Base-by-base conservation (phyloP, 1,139 yeast species). In the Tardiomyces digboiensis region DNA sequence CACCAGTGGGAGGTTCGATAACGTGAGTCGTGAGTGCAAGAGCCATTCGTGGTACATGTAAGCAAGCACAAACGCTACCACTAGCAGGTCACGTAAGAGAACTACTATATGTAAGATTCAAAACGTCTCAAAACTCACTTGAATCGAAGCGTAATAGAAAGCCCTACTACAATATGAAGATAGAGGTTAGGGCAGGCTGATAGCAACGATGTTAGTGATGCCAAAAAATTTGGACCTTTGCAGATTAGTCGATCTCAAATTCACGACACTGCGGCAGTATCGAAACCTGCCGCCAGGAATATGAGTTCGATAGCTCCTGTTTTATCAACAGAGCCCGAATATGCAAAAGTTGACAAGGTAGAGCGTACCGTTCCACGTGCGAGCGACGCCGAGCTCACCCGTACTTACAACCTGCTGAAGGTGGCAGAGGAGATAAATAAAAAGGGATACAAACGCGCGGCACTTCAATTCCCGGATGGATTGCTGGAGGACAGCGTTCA, bases 401-500 rank as follows among this genome's bases (percentile, higher is more conserved):
- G 19, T 7, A 21, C 50, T 3, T 51, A 41, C 13, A 18, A 40
- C 19, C 44, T 46, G 1, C 45, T 44, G 20, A 37, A 43, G 21
- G 46, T 46, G 19, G 51, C 53, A 8, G 46, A 46, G 12, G 29
- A 40, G 10, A 48, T 52, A 23, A 41, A 44, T 2, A 42, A 41
- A 13, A 62, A 66, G 29, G 61, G 55, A 40, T 80, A 67, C 59
- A 64, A 60, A 39, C 70, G 73, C 38, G 72, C 89, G 2, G 89
- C 97, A 0, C 66, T 91, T 36, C 99, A 91, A 63, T 89, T 93
- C 53, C 97, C 98, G 0, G 98, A 93, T 61, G 53, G 67, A 6
- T 66, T 88, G 42, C 75, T 93, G 1, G 72, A 80, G 43, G 97
- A 91, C 58, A 80, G 97, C 2, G 79, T 93, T 0, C 72, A 79